Evolutionary conservation across 345 rosid species (phyloP), one percentile per base, ranked within the genome.

Genomic region (Euclidium syriacum): DNA sequence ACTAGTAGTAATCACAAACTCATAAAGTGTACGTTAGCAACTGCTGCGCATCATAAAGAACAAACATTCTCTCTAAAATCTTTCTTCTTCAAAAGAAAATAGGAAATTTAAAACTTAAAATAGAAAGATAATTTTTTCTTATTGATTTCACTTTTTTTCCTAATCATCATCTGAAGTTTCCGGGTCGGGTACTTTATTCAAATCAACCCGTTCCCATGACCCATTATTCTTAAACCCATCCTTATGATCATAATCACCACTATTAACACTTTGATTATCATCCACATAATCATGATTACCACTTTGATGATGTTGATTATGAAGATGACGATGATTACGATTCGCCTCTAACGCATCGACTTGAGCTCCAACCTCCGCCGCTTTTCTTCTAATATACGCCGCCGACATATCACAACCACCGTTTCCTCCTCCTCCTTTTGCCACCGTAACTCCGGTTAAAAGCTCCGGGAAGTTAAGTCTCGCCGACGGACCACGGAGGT

Each of bases 161-260:
- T 73, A 80, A 17, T 64, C 75, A 20, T 82, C 95, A 47, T 84
- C 90, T 8, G 78, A 78, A 60, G 81, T 85, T 68, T 94, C 97
- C 73, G 96, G 92, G 79, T 90, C 91, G 70, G 99, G 99, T 58
- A 83, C 11, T 66, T 94, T 87, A 57, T 94, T 94, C 83, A 94
- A 76, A 70, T 94, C 99, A 14, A 87, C 95, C 78, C 86, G 81
- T 62, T 71, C 84, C 70, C 64, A 56, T 10, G 82, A 71, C 58
- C 85, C 82, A 52, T 51, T 53, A 33, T 62, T 71, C 77, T 79
- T 80, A 51, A 77, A 68, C 75, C 68, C 79, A 23, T 66, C 55
- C 18, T 48, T 51, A 22, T 48, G 53, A 66, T 57, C 54, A 34
- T 59, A 60, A 57, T 56, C 47, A 52, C 8, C 0, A 60, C 41